Base-by-base conservation (phyloP, 768 basidiomycete species). In the Paxillus involutus region DNA sequence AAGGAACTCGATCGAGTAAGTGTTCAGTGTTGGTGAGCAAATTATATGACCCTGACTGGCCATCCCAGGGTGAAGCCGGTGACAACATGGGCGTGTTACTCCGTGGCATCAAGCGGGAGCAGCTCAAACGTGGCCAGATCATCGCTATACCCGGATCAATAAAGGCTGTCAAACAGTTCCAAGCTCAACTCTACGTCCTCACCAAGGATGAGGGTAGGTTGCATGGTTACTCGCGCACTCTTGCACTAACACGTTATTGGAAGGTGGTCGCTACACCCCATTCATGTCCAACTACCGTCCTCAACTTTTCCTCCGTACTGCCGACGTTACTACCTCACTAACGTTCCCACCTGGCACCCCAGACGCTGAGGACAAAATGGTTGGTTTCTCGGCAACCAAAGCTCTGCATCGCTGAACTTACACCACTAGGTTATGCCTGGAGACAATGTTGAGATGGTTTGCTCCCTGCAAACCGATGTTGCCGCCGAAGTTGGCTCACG, bases 71-170 rank as follows among this genome's bases (percentile, higher is more conserved):
- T 55, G 92, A 98, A 73, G 96, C 97, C 57, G 97, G 97, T 63
- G 97, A 99, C 75, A 98, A 98, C 80, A 98, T 98, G 93, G 97
- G 97, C 61, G 91, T 89, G 52, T 80, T 99, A 36, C 86, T 99
- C 44, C 93, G 97, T 72, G 95, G 97, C 68, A 78, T 98, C 72
- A 98, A 98, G 77, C 89, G 96, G 59, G 97, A 98, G 68, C 94
- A 98, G 73, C 77, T 99, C 66, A 82, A 84, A 59, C 90, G 97
- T 60, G 97, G 97, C 43, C 93, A 95, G 70, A 89, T 98, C 52
- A 83, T 99, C 67, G 83, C 87, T 62, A 80, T 84, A 32, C 94
- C 95, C 24, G 93, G 93, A 33, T 83, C 91, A 8, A 91, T 98
- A 75, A 96, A 94, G 74, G 80, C 91, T n/a, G 87, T 89, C 63